phyloP scores from a whole-genome alignment of 2,329 filamentous ascomycete species.

The Grosmannia serpens region DNA sequence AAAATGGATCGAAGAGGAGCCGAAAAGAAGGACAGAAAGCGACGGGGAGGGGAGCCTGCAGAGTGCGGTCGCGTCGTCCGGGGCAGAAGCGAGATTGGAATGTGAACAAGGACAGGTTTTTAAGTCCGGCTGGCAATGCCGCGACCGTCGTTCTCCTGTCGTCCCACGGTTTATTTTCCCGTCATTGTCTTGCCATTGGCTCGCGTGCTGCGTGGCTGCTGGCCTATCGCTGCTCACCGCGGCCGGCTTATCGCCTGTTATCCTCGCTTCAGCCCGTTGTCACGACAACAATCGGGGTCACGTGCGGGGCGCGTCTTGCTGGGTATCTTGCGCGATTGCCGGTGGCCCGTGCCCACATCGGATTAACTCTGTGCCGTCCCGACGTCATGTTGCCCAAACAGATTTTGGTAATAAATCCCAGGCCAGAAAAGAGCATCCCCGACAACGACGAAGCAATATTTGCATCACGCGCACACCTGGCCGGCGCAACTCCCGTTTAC shows the following conservation, averaged over 20 bases:
- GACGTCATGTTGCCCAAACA: neutral
- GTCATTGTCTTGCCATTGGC: neutral
- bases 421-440: too few species aligned
- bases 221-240: neutral
- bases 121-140: neutral
- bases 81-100: neutral
- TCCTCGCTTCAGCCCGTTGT: slow-evolving; percentile 6
- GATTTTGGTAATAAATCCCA: neutral
- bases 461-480: neutral
- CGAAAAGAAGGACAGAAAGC: neutral
- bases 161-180: neutral
- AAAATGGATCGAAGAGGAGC: neutral
- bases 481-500: neutral
- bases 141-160: neutral
- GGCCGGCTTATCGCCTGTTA: neutral
- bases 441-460: neutral
- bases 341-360: neutral
- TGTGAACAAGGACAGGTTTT: neutral
- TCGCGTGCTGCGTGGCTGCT: neutral
- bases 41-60: neutral
- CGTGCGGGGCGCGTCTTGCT: neutral
- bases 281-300: slow-evolving; percentile 7
- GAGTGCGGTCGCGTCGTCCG: neutral
- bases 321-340: neutral
- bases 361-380: neutral